Base-by-base conservation (phyloP, 139 green algal genomes). In the Chlamydomonas sp. region DNA sequence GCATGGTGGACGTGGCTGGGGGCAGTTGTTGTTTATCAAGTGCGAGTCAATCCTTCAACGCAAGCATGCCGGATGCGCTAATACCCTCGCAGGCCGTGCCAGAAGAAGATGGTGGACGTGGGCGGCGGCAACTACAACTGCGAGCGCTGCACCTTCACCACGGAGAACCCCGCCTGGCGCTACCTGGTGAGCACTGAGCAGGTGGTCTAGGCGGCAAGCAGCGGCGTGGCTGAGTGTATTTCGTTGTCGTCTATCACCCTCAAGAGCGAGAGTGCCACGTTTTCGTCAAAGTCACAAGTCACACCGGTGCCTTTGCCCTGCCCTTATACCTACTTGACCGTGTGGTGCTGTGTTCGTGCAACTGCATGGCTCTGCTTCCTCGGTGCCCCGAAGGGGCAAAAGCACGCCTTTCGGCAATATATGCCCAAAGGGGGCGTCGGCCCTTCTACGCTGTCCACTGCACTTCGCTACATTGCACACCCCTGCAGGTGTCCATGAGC, bases 61-160 rank as follows among this genome's bases (percentile, higher is more conserved):
- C 31, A 49, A 49, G 31, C 31, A 49, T 49, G 31, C 31, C 31
- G 31, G 31, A 49, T 49, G 31, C 31, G 31, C 31, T 49, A 49
- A 49, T n/a, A 66, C 7, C 4, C 74, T 14, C 62, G 12, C 83
- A 88, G 93, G 31, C 49, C 68, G 58, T 98, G 95, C 93, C 91
- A 97, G 66, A 98, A 98, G 93, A 98, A 98, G 94, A 78, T 97
- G 80, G 87, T 80, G 62, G 79, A 88, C 82, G 71, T 85, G 61
- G 83, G 77, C 18, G 79, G 88, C 18, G 88, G 82, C 76, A 86
- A 72, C 69, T 91, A 85, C 90, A 89, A 74, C 59, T 94, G 91
- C 85, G 85, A 93, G 69, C 77, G 85, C 61, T 93, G 92, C 75
- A 79, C 64, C n/a, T 72, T 82, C 4, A 16, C 83, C 58, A 88